Evolutionary conservation across 208 protist genomes (phyloP).

Genomic region (Naegleria gruberi): DNA sequence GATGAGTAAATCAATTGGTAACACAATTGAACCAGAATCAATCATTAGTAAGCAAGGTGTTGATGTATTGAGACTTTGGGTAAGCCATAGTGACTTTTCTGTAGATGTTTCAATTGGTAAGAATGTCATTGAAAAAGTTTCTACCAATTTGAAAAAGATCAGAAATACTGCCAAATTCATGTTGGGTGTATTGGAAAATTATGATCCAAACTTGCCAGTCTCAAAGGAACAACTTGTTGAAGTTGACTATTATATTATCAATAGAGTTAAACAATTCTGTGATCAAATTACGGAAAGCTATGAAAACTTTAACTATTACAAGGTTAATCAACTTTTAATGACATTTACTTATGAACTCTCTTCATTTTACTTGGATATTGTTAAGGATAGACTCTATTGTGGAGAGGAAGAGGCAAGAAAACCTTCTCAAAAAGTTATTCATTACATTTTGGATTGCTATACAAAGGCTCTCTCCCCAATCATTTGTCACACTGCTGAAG

Average conservation of each 20-base stretch:
- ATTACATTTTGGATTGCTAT: conserved; percentile 33
- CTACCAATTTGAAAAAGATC: conserved; percentile 39
- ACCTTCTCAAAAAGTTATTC: conserved; percentile 40
- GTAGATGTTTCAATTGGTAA: conserved; percentile 52
- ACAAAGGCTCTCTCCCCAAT: conserved; percentile 45
- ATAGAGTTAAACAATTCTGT: conserved; percentile 33
- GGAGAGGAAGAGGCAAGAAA: conserved; percentile 36
- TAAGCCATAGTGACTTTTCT: conserved; percentile 48
- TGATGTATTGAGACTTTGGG: conserved; percentile 65
- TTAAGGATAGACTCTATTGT: conserved; percentile 61
- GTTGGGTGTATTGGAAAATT: conserved; percentile 47
- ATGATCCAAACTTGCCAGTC: neutral
- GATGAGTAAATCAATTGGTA: conserved; percentile 77
- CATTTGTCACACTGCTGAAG: conserved; percentile 47
- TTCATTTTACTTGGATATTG: conserved; percentile 61
- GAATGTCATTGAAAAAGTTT: conserved; percentile 19
- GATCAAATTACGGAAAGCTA: conserved; percentile 28
- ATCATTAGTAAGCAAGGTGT: conserved; percentile 55
- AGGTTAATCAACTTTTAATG: neutral
- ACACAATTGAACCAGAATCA: conserved; percentile 52
- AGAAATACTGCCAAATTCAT: conserved; percentile 49
- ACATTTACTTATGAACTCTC: conserved; percentile 28
- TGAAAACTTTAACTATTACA: conserved; percentile 18
- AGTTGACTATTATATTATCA: conserved; percentile 36
- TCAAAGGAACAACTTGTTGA: conserved; percentile 1